A percentile compares a stretch with the other conserved stretches of the same genome.
These are phyloP conservation scores for Boletus vinaceobasis DNA, from an alignment of 768 basidiomycete genomes.

Conservation along the genomic window DNA sequence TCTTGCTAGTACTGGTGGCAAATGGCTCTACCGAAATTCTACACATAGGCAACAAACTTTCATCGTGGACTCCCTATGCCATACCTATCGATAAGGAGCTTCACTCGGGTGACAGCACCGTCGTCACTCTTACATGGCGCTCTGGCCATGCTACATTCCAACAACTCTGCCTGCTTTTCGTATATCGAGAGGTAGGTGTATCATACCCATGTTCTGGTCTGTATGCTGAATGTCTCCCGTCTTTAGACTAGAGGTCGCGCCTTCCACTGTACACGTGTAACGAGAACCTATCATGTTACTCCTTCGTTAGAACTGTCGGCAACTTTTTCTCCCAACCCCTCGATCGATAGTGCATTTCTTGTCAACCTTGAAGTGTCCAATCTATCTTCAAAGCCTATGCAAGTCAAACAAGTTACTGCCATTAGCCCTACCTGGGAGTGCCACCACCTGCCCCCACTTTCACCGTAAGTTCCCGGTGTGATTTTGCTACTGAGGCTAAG, in stretches of 20 bases:
- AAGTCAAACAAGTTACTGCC: slow-evolving; percentile 55
- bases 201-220: not conserved
- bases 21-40: slow-evolving; percentile 36
- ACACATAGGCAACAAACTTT: slow-evolving; percentile 51
- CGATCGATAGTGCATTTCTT: slow-evolving; percentile 46
- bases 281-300: slow-evolving; percentile 55
- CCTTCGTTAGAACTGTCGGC: slow-evolving; percentile 55
- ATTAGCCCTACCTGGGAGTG: slow-evolving; percentile 72
- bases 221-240: slow-evolving; percentile 3
- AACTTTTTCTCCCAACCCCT: slow-evolving; percentile 48
- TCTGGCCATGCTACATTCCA: slow-evolving; percentile 45
- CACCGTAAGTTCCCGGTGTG: slow-evolving; percentile 39
- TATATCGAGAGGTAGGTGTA: slow-evolving; percentile 56
- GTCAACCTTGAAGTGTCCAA: slow-evolving; percentile 59
- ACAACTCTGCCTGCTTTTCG: slow-evolving; percentile 59
- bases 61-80: slow-evolving; percentile 41
- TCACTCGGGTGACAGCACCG: slow-evolving; percentile 46
- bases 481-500: slow-evolving; percentile 4
- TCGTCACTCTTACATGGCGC: slow-evolving; percentile 54
- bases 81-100: slow-evolving; percentile 42
- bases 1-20: slow-evolving; percentile 10
- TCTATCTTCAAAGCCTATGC: slow-evolving; percentile 37
- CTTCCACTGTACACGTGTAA: slow-evolving; percentile 59
- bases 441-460: slow-evolving; percentile 33
- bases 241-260: slow-evolving; percentile 42